Conservation (phyloP, 2,329 filamentous ascomycete genomes). For the Fusarium goolgardi region DNA sequence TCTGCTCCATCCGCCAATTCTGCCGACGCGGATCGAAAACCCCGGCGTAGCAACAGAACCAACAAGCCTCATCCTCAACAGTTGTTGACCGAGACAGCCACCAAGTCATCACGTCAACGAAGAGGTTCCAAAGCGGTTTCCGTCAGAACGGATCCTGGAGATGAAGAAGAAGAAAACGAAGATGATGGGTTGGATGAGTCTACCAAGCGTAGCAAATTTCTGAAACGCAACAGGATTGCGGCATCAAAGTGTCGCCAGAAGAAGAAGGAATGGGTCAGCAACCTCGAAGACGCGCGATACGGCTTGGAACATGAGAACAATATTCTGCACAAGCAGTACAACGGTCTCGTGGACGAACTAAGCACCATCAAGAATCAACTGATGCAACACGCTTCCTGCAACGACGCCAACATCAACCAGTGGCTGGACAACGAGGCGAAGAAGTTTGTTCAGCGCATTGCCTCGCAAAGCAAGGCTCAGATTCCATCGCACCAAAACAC, state of each 20-base stretch:
- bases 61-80: constrained; percentile 4
- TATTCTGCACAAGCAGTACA: constrained; percentile 58
- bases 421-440: constrained; percentile 66
- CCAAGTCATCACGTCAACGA: constrained; percentile 4
- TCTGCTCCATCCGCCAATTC: constrained; percentile 28
- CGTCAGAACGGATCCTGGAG: constrained; percentile 21
- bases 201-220: constrained; percentile 65
- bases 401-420: constrained; percentile 63
- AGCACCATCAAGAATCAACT: constrained; percentile 62
- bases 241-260: constrained; percentile 81
- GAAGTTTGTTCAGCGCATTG: constrained; percentile 56
- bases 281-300: constrained; percentile 60
- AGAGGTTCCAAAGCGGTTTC: not conserved
- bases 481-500: not conserved
- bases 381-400: constrained; percentile 64
- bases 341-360: constrained; percentile 58
- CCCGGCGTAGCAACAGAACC: not conserved
- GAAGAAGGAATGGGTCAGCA: constrained; percentile 65
- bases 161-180: constrained; percentile 31
- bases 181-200: constrained; percentile 42
- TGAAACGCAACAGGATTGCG: constrained; percentile 77
- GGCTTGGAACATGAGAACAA: constrained; percentile 59
- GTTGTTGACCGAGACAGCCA: not conserved
- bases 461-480: not conserved
- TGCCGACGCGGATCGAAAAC: not conserved